These are phyloP conservation scores for Yamadazyma diddensiae DNA, from an alignment of 1,139 yeast species.

Conservation along the genomic window DNA sequence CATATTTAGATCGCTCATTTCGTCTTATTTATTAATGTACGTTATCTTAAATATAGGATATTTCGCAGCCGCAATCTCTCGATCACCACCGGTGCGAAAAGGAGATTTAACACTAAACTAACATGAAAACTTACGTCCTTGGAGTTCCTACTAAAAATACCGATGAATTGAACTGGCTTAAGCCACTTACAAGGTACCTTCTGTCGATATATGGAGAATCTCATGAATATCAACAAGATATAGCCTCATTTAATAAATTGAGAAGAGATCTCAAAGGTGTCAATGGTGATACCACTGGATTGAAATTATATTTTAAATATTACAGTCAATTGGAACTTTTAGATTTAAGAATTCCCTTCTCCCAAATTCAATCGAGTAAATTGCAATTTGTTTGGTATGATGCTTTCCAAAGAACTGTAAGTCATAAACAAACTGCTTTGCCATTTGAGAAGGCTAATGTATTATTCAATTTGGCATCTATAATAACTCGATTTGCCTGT, in stretches of 20 bases:
- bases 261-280: slow-evolving; percentile 64
- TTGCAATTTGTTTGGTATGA: slow-evolving; percentile 80
- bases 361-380: slow-evolving; percentile 48
- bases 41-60: too few relatives aligned
- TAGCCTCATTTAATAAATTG: slow-evolving; percentile 52
- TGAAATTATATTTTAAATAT: slow-evolving; percentile 60
- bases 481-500: slow-evolving; percentile 49
- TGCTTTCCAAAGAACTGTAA: slow-evolving; percentile 47
- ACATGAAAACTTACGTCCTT: slow-evolving; percentile 37
- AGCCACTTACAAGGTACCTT: slow-evolving; percentile 60
- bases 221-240: slow-evolving; percentile 56
- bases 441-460: slow-evolving; percentile 90
- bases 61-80: not conserved
- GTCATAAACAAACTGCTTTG: slow-evolving; percentile 50
- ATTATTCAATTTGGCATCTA: slow-evolving; percentile 58
- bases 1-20: slow-evolving; percentile 11
- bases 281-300: slow-evolving; percentile 48
- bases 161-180: slow-evolving; percentile 62
- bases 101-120: too few relatives aligned
- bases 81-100: too few relatives aligned
- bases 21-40: too few relatives aligned
- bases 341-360: slow-evolving; percentile 71
- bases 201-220: slow-evolving; percentile 62
- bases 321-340: slow-evolving; percentile 81
- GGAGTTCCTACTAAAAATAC: slow-evolving; percentile 51